These are phyloP conservation scores for Beauveria pseudobassiana DNA, from an alignment of 2,329 filamentous ascomycete species.

Conservation along the genomic window DNA sequence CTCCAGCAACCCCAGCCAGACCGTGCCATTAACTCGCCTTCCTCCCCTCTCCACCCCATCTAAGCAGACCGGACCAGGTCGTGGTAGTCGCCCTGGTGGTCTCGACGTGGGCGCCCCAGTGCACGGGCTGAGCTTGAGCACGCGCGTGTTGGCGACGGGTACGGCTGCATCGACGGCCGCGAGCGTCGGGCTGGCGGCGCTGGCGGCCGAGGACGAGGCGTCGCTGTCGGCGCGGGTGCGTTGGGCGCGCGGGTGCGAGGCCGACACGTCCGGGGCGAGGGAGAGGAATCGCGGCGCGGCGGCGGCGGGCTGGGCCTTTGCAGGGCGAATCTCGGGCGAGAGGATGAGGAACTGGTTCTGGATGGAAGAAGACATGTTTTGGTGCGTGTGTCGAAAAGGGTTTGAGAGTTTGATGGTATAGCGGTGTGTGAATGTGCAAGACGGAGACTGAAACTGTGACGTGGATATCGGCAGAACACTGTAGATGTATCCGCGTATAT, in stretches of 20 bases:
- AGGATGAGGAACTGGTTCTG: conserved; percentile 9
- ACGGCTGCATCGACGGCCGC: conserved; percentile 36
- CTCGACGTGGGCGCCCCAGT: conserved; percentile 53
- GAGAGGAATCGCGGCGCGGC: conserved; percentile 38
- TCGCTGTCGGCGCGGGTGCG: conserved; percentile 19
- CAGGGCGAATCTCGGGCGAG: conserved; percentile 1
- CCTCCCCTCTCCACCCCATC: background rate
- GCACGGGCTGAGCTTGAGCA: conserved; percentile 58
- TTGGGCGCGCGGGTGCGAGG: conserved; percentile 43
- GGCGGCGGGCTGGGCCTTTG: background rate
- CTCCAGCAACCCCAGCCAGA: background rate
- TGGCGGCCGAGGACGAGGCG: conserved; percentile 15
- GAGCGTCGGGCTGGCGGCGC: conserved; percentile 17
- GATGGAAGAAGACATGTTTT: conserved; percentile 1
- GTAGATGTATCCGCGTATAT: too few species aligned
- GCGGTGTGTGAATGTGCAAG: too few species aligned
- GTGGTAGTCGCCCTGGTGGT: conserved; percentile 50
- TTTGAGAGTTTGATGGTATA: background rate
- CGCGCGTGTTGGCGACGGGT: conserved; percentile 32
- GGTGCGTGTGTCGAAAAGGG: background rate
- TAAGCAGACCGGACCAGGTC: conserved; percentile 25
- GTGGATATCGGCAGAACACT: too few species aligned
- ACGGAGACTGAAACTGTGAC: too few species aligned
- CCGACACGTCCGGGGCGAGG: conserved; percentile 51
- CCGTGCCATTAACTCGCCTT: too few species aligned